These are phyloP conservation scores for Lyophyllum atratum DNA, from an alignment of 768 basidiomycete genomes.

Conservation along the genomic window DNA sequence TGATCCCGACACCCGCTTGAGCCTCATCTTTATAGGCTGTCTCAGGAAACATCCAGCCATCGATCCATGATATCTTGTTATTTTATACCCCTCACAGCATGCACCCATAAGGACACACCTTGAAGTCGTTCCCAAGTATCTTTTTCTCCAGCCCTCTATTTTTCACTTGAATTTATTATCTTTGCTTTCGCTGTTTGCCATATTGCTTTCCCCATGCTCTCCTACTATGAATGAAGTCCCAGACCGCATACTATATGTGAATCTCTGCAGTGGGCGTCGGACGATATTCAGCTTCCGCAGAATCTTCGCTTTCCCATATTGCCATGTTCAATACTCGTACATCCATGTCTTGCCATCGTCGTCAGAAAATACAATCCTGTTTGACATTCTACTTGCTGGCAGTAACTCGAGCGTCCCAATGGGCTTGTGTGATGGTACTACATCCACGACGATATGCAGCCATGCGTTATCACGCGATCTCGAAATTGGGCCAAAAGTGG, in stretches of 20 bases:
- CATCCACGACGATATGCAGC: too few species aligned
- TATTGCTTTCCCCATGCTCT: conserved; percentile 24
- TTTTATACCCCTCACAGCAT: background rate
- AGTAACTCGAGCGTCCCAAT: too few species aligned
- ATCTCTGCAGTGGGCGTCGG: background rate
- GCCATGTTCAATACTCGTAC: too few species aligned
- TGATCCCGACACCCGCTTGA: conserved; percentile 35
- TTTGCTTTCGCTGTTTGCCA: conserved; percentile 23
- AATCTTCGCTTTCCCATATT: too few species aligned
- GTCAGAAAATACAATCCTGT: background rate
- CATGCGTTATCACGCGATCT: too few species aligned
- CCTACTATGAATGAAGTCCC: background rate
- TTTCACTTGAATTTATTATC: conserved; percentile 22
- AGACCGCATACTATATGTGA: background rate
- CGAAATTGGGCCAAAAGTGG: too few species aligned
- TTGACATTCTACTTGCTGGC: too few species aligned
- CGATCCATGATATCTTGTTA: conserved; percentile 1
- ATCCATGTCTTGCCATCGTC: background rate
- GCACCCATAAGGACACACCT: background rate
- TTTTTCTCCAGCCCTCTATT: conserved; percentile 6
- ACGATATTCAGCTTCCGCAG: background rate
- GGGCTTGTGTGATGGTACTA: too few species aligned
- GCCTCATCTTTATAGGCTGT: background rate
- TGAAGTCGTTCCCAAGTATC: background rate
- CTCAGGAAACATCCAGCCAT: background rate